Evolutionary conservation across 495 filamentous ascomycete genomes (phyloP), one percentile per base, ranked within the genome.

Genomic region (Terfezia boudieri): DNA sequence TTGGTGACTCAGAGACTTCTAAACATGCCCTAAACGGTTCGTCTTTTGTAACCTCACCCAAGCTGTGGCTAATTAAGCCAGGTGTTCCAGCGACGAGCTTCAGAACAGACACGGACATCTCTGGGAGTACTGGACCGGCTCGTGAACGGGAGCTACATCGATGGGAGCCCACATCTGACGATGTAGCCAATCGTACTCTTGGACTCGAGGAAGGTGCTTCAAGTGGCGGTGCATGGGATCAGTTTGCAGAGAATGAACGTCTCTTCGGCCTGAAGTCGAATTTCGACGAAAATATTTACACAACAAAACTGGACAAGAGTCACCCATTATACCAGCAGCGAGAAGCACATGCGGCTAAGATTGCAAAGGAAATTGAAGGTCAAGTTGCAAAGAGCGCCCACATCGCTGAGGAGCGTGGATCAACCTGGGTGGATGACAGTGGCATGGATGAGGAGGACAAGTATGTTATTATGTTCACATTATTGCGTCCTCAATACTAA

Each of bases 231-330:
- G 53, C 61, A 17, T 99, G 90, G 90, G 86, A 99, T 65, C 90
- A 99, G 65, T 99, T 99, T 61, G 83, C 84, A 62, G 78, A 73
- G 46, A 96, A 98, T 59, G 82, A 92, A 66, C 74, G 78, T 37
- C 78, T 84, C 4, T 96, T 93, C 64, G 90, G 90, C 9, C 67
- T 89, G 37, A 84, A 77, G 68, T 86, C 78, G 16, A 82, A 82
- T 59, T 96, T 94, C 64, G 81, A 95, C 59, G 92, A 96, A 67
- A 85, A 81, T 60, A 78, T 89, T 50, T 99, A 99, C 65, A 99
- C 92, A 9, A 96, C 89, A 17, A 70, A 74, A 9, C 85, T 99
- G 58, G 79, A 99, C 64, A 82, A 79, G 57, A 80, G 68, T 36
- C 78, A 89, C 64, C 87, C 90, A 1, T 68, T 76, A 26, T 95